Conservation (phyloP, 805 yeast genomes). For the Candida michaelii region DNA sequence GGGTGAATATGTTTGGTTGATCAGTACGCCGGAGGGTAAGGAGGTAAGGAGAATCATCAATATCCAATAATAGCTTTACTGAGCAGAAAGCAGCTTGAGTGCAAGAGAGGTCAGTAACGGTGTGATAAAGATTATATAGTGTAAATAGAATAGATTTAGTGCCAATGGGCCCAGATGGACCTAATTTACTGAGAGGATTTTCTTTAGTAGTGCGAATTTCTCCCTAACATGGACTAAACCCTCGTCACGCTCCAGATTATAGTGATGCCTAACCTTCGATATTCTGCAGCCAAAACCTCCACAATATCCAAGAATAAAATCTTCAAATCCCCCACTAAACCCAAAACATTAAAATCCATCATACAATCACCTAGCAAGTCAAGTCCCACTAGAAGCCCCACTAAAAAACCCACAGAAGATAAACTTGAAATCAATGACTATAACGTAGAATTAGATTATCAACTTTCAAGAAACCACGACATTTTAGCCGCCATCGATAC, state of each 20-base stretch:
- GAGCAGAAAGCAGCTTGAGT: no score
- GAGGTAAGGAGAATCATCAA: constrained; percentile 7
- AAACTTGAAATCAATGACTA: constrained; percentile 23
- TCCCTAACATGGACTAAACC: no score
- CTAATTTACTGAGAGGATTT: no score
- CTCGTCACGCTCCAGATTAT: no score
- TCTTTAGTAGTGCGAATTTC: no score
- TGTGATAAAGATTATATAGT: no score
- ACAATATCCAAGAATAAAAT: constrained; percentile 23
- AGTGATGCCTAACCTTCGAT: constrained; percentile 23
- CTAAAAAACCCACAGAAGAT: constrained; percentile 10
- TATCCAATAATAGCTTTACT: no score
- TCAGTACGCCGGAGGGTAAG: constrained; percentile 29
- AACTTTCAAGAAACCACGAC: constrained; percentile 29
- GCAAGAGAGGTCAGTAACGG: no score
- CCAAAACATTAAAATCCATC: constrained; percentile 24
- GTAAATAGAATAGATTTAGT: neutral
- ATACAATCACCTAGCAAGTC: constrained; percentile 28
- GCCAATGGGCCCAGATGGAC: no score
- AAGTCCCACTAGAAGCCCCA: no score
- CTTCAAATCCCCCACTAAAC: constrained; percentile 25
- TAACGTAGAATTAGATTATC: constrained; percentile 41
- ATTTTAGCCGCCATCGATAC: constrained; percentile 32
- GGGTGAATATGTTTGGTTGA: constrained; percentile 29
- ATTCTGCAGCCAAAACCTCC: constrained; percentile 43